Evolutionary conservation across 345 rosid species (phyloP).

Genomic region (Gossypium longicalyx): DNA sequence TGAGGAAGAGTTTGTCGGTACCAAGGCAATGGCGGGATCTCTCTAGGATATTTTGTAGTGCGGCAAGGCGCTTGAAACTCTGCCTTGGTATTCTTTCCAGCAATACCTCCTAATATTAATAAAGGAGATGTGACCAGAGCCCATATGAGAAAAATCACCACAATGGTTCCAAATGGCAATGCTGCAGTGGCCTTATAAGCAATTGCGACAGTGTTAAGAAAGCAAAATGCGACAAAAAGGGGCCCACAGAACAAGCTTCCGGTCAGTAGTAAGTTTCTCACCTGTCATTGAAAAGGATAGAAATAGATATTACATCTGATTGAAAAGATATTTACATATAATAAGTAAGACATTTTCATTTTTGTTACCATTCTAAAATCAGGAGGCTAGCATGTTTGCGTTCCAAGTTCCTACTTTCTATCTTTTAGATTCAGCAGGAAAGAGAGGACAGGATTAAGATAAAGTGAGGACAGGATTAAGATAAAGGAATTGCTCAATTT

Average conservation of each 20-base stretch:
- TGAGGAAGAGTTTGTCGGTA: conserved; percentile 41
- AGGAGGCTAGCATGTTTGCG: not conserved
- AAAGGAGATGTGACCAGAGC: conserved; percentile 44
- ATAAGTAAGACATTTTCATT: not conserved
- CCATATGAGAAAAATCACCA: conserved; percentile 51
- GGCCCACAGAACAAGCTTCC: conserved; percentile 45
- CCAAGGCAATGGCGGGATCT: conserved; percentile 47
- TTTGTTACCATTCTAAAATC: not conserved
- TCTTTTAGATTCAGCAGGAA: not conserved
- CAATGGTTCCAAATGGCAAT: conserved; percentile 6
- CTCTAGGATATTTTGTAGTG: conserved; percentile 48
- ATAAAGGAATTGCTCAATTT: not conserved
- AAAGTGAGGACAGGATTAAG: not conserved
- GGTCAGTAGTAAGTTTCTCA: conserved; percentile 39
- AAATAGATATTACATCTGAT: not conserved
- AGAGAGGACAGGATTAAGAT: not conserved
- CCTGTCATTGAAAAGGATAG: conserved; percentile 26
- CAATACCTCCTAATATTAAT: conserved; percentile 49
- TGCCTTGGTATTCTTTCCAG: conserved; percentile 47
- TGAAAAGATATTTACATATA: not conserved
- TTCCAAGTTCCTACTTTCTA: not conserved
- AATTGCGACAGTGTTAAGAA: conserved; percentile 4
- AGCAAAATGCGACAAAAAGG: conserved; percentile 35
- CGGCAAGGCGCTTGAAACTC: conserved; percentile 52
- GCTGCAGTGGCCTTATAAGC: conserved; percentile 2